phyloP scores from a whole-genome alignment of 352 stramenopile species.

The Pythium dissotocum region DNA sequence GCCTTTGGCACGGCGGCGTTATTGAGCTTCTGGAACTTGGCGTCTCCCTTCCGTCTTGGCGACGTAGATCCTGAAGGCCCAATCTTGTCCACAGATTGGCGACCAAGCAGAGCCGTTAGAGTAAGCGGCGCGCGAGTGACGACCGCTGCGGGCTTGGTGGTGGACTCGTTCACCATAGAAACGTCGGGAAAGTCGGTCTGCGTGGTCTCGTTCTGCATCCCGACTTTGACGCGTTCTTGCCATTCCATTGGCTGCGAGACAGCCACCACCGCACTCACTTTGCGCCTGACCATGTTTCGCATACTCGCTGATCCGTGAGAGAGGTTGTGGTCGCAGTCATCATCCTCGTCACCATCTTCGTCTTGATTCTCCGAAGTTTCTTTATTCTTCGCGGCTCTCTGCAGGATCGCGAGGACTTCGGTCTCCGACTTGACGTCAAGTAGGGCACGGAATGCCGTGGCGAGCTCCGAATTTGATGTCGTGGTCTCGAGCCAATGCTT shows the following conservation, averaged over 20 bases:
- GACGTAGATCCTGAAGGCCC: neutral
- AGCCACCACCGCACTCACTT: slow-evolving; percentile 54
- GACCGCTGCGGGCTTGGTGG: slow-evolving; percentile 4
- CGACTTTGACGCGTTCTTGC: slow-evolving; percentile 59
- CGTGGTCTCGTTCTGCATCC: slow-evolving; percentile 43
- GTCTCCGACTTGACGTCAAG: slow-evolving; percentile 39
- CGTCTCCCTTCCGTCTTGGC: slow-evolving; percentile 44
- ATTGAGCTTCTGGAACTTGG: slow-evolving; percentile 77
- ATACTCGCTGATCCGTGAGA: slow-evolving; percentile 1
- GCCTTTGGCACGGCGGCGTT: slow-evolving; percentile 57
- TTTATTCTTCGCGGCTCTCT: neutral
- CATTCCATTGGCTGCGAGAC: slow-evolving; percentile 65
- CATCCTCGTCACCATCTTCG: slow-evolving; percentile 1
- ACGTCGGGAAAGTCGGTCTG: slow-evolving; percentile 37
- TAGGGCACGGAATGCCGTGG: slow-evolving; percentile 41
- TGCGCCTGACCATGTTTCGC: slow-evolving; percentile 31
- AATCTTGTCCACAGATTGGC: neutral
- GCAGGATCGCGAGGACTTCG: slow-evolving; percentile 45
- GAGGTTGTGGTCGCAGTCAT: neutral
- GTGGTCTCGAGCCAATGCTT: slow-evolving; percentile 22
- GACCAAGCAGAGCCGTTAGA: slow-evolving; percentile 49
- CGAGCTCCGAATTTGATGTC: slow-evolving; percentile 25
- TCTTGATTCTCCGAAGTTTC: neutral
- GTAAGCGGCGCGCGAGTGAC: slow-evolving; percentile 39
- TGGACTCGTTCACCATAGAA: slow-evolving; percentile 19